phyloP scores from a whole-genome alignment of 2,329 filamentous ascomycete genomes.

The Neonectria ditissima region DNA sequence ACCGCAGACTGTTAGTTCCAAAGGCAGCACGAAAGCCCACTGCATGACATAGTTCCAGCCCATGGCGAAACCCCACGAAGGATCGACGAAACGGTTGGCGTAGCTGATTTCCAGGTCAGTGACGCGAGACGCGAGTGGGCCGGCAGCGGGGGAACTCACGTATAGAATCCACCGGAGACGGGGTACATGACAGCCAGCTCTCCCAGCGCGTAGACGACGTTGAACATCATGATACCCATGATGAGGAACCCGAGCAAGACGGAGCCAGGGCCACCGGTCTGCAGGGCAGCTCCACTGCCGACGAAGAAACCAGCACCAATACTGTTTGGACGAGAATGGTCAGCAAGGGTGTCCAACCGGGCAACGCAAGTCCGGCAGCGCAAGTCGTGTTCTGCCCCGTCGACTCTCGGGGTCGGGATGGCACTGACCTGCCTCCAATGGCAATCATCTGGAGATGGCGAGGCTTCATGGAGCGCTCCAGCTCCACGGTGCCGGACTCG shows the following conservation, averaged over 20 bases:
- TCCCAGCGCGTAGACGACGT: slow-evolving; percentile 71
- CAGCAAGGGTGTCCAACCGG: neutral
- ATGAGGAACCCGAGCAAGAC: slow-evolving; percentile 64
- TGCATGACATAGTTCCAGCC: slow-evolving; percentile 62
- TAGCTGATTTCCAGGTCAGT: slow-evolving; percentile 48
- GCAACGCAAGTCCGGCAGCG: neutral
- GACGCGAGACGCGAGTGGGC: neutral
- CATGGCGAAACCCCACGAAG: slow-evolving; percentile 59
- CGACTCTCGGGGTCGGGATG: neutral
- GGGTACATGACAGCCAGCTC: slow-evolving; percentile 56
- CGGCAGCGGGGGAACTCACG: slow-evolving; percentile 37
- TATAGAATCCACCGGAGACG: slow-evolving; percentile 69
- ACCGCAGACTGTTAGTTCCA: slow-evolving; percentile 63
- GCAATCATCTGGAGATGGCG: slow-evolving; percentile 46
- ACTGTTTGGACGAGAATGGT: slow-evolving; percentile 5
- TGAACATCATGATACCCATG: slow-evolving; percentile 71
- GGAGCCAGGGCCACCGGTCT: slow-evolving; percentile 51
- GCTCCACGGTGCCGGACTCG: slow-evolving; percentile 36
- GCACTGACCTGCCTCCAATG: slow-evolving; percentile 43
- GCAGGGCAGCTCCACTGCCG: slow-evolving; percentile 62
- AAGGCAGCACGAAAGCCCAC: slow-evolving; percentile 60
- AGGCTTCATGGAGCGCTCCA: slow-evolving; percentile 44
- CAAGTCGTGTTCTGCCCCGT: too few relatives aligned
- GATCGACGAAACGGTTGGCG: slow-evolving; percentile 68
- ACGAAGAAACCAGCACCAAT: slow-evolving; percentile 74